Evolutionary conservation across 371 early-diverging fungal genomes (phyloP).

Genomic region (Mucor sp.): DNA sequence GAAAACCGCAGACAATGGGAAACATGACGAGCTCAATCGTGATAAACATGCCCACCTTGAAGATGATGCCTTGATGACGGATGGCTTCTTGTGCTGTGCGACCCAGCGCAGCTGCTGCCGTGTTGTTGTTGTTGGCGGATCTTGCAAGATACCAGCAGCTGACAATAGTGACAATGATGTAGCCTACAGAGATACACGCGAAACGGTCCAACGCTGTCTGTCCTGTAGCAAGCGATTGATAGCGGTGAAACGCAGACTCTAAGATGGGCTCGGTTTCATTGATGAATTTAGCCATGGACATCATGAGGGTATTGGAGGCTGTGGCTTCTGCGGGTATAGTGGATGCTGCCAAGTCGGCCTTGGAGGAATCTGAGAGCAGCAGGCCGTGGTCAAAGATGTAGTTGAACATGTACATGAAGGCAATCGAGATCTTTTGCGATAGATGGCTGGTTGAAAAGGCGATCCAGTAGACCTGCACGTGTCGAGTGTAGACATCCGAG

Average conservation of each 20-base stretch:
- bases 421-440: neutral
- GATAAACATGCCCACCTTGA: slow-evolving; percentile 79
- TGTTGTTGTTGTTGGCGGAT: neutral
- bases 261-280: slow-evolving; percentile 14
- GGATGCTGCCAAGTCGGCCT: neutral
- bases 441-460: neutral
- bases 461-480: neutral
- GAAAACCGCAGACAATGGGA: slow-evolving; percentile 85
- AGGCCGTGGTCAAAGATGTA: neutral
- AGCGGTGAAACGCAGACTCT: slow-evolving; percentile 18
- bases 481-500: neutral
- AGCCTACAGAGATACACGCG: slow-evolving; percentile 40
- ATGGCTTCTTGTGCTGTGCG: slow-evolving; percentile 46
- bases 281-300: slow-evolving; percentile 1
- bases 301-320: neutral
- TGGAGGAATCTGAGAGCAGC: neutral
- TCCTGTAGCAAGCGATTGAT: slow-evolving; percentile 40
- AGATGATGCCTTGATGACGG: slow-evolving; percentile 57
- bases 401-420: slow-evolving; percentile 1
- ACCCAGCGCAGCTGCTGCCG: slow-evolving; percentile 27
- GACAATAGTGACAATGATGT: slow-evolving; percentile 28
- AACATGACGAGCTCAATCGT: slow-evolving; percentile 82
- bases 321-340: neutral
- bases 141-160: slow-evolving; percentile 34
- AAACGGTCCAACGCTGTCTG: slow-evolving; percentile 34